These are phyloP conservation scores for Seminavis robusta DNA, from an alignment of 108 stramenopile species.

Conservation along the genomic window DNA sequence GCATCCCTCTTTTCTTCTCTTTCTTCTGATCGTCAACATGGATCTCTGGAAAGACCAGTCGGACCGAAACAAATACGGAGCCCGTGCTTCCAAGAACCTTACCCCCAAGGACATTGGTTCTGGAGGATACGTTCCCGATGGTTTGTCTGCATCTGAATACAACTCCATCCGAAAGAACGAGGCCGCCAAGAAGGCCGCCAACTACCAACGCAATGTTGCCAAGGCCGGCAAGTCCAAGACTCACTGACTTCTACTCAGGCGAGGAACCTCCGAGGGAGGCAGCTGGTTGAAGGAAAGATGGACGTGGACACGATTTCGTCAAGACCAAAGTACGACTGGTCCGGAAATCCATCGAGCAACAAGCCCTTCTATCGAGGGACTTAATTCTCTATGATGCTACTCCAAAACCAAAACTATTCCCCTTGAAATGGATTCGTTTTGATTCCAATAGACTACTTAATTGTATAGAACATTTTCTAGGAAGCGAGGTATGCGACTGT, in stretches of 20 bases:
- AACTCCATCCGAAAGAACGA: slow-evolving; percentile 40
- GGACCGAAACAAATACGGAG: slow-evolving; percentile 65
- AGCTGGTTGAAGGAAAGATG: slow-evolving; percentile 41
- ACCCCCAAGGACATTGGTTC: slow-evolving; percentile 37
- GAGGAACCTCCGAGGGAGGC: slow-evolving; percentile 49
- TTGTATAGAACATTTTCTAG: slow-evolving; percentile 7
- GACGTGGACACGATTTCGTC: slow-evolving; percentile 54
- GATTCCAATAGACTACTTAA: neutral
- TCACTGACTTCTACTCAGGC: slow-evolving; percentile 63
- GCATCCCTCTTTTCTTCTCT: neutral
- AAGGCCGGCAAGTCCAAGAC: slow-evolving; percentile 65
- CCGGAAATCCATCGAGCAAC: slow-evolving; percentile 30
- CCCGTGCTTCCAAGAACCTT: slow-evolving; percentile 47
- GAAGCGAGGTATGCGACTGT: too few species aligned
- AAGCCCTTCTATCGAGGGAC: neutral
- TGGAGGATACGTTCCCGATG: slow-evolving; percentile 58
- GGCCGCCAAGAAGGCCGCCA: slow-evolving; percentile 44
- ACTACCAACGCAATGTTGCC: slow-evolving; percentile 54
- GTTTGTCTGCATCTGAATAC: slow-evolving; percentile 48
- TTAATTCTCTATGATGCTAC: neutral
- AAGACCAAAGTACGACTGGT: slow-evolving; percentile 77
- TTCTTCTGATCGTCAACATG: slow-evolving; percentile 43
- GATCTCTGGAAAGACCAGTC: slow-evolving; percentile 46
- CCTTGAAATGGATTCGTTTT: slow-evolving; percentile 32
- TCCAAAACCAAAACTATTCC: slow-evolving; percentile 21